A percentile compares a stretch with the other conserved stretches of the same genome.
phyloP scores from a whole-genome alignment of 148 eudicot genomes.

The Limonium bicolor region DNA sequence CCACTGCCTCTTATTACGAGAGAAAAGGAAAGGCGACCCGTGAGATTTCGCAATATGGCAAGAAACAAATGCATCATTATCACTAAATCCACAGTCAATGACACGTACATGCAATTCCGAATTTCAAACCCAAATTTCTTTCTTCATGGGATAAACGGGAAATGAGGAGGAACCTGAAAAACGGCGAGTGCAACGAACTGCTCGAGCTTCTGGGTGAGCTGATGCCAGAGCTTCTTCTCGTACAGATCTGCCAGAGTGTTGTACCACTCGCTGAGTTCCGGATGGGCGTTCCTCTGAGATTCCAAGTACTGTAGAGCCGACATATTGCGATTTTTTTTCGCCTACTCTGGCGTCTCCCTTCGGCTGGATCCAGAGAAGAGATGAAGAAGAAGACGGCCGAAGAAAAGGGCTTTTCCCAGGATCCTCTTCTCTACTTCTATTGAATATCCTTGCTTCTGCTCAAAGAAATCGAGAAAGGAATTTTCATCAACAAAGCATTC shows the following conservation, averaged over 20 bases:
- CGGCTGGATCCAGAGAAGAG: neutral
- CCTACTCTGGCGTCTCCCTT: neutral
- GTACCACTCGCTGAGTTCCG: slow-evolving; percentile 84
- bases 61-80: no score
- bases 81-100: no score
- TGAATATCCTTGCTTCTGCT: slow-evolving; percentile 4
- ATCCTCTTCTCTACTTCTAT: neutral
- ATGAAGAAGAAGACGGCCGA: neutral
- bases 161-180: slow-evolving; percentile 62
- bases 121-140: no score
- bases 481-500: no score
- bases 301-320: slow-evolving; percentile 69
- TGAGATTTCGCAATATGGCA: no score
- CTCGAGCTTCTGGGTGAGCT: slow-evolving; percentile 81
- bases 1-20: no score
- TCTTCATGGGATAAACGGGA: no score
- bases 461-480: no score
- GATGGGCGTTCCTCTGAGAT: slow-evolving; percentile 37
- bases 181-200: slow-evolving; percentile 67
- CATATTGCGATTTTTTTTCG: slow-evolving; percentile 18
- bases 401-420: neutral
- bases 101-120: no score
- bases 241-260: slow-evolving; percentile 68
- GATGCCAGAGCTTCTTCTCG: slow-evolving; percentile 96
- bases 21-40: no score